A percentile compares a stretch with the other conserved stretches of the same genome.
Conservation (phyloP, 2,329 filamentous ascomycete genomes). For the Ilyonectria destructans region DNA sequence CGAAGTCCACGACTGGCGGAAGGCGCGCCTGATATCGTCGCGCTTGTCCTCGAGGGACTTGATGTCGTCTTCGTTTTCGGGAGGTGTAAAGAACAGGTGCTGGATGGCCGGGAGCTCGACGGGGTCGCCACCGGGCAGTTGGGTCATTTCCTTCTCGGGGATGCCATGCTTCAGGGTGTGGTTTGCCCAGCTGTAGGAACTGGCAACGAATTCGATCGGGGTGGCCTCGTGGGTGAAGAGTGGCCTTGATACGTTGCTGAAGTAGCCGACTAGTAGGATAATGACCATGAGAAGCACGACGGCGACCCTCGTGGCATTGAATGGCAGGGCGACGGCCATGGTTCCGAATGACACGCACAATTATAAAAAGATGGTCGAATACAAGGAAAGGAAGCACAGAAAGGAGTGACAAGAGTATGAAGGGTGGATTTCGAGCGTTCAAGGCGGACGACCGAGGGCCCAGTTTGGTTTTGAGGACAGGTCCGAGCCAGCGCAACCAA, state of each 20-base stretch:
- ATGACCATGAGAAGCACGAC: constrained; percentile 38
- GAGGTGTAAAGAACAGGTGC: constrained; percentile 37
- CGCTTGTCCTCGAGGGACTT: constrained; percentile 37
- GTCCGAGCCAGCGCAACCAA: neutral
- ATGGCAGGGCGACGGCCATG: constrained; percentile 39
- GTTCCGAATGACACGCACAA: neutral
- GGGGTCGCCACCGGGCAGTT: constrained; percentile 33
- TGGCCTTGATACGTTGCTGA: constrained; percentile 33
- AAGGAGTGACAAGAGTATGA: neutral
- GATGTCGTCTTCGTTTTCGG: constrained; percentile 31
- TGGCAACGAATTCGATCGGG: constrained; percentile 41
- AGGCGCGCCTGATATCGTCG: constrained; percentile 63
- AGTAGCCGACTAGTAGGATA: constrained; percentile 35
- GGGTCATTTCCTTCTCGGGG: constrained; percentile 27
- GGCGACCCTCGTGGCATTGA: constrained; percentile 38
- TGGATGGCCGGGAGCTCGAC: constrained; percentile 41
- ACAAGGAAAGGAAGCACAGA: constrained; percentile 7
- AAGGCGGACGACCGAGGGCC: neutral
- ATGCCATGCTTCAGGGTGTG: constrained; percentile 35
- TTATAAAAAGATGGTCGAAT: neutral
- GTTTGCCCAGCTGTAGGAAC: constrained; percentile 44
- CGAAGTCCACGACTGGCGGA: constrained; percentile 69
- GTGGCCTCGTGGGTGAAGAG: constrained; percentile 3
- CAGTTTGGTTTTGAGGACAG: constrained; percentile 1
- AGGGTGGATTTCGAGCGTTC: neutral